phyloP scores from a whole-genome alignment of 371 early-diverging fungal species.

The Cladochytrium tenue region DNA sequence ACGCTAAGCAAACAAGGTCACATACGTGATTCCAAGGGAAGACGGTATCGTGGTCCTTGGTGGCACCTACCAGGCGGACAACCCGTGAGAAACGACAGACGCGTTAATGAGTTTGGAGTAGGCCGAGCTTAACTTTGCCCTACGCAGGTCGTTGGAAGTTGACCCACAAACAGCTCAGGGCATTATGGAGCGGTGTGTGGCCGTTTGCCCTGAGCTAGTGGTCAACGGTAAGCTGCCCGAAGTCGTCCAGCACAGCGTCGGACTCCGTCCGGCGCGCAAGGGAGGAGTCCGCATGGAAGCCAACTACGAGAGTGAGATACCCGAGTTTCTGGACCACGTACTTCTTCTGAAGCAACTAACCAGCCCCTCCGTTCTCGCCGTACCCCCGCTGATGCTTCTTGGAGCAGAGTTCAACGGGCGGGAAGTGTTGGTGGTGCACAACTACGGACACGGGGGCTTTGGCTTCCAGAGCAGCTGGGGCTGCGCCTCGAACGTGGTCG shows the following conservation, averaged over 20 bases:
- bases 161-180: constrained; percentile 32
- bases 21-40: constrained; percentile 78
- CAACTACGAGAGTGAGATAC: constrained; percentile 40
- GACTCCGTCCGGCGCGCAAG: constrained; percentile 71
- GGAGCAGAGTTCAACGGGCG: constrained; percentile 14
- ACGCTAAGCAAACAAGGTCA: constrained; percentile 31
- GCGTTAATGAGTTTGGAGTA: not conserved
- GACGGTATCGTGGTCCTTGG: constrained; percentile 77
- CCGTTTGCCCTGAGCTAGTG: constrained; percentile 54
- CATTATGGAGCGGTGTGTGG: constrained; percentile 48
- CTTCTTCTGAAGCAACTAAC: not conserved
- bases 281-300: constrained; percentile 73
- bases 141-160: constrained; percentile 22
- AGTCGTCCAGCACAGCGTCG: constrained; percentile 66
- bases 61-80: constrained; percentile 67
- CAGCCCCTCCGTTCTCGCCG: not conserved
- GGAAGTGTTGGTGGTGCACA: constrained; percentile 61
- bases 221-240: constrained; percentile 48
- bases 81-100: constrained; percentile 53
- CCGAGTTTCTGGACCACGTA: not conserved
- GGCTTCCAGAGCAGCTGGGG: constrained; percentile 81
- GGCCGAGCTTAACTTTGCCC: not conserved
- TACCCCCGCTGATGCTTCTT: not conserved
- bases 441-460: constrained; percentile 81
- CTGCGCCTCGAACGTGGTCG: constrained; percentile 52